phyloP scores from a whole-genome alignment of 495 filamentous ascomycete genomes.

The Penicillium coprophilum region DNA sequence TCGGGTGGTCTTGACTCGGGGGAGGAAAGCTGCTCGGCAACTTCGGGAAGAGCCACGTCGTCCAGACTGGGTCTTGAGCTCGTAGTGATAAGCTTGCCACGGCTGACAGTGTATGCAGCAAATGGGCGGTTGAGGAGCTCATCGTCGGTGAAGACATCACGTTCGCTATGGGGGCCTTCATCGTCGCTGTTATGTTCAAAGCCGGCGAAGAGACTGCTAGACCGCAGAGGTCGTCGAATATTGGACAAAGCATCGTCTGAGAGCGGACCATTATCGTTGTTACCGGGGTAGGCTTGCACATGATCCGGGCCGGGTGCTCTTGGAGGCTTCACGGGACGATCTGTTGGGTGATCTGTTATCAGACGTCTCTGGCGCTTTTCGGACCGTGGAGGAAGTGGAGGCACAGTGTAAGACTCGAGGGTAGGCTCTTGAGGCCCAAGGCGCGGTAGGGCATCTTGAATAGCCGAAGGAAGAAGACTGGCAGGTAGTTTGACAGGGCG shows the following conservation, averaged over 20 bases:
- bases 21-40: conserved; percentile 42
- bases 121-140: conserved; percentile 46
- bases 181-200: conserved; percentile 65
- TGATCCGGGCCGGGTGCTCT: conserved; percentile 39
- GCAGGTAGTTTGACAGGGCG: conserved; percentile 70
- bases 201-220: conserved; percentile 82
- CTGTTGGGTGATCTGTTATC: conserved; percentile 9
- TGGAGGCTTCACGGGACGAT: conserved; percentile 21
- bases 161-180: conserved; percentile 35
- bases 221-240: conserved; percentile 67
- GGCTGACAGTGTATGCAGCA: conserved; percentile 43
- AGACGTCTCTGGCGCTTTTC: conserved; percentile 24
- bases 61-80: conserved; percentile 39
- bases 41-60: conserved; percentile 37
- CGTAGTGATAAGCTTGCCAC: conserved; percentile 43
- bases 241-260: conserved; percentile 54
- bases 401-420: conserved; percentile 35
- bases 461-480: conserved; percentile 72
- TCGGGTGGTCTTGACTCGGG: conserved; percentile 31
- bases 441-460: conserved; percentile 39
- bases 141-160: conserved; percentile 51
- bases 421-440: conserved; percentile 22
- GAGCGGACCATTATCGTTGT: conserved; percentile 79
- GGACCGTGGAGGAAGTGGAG: conserved; percentile 37
- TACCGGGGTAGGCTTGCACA: conserved; percentile 71